Evolutionary conservation across 345 rosid genomes (phyloP), one percentile per base, ranked within the genome.

Genomic region (Gossypium raimondii): DNA sequence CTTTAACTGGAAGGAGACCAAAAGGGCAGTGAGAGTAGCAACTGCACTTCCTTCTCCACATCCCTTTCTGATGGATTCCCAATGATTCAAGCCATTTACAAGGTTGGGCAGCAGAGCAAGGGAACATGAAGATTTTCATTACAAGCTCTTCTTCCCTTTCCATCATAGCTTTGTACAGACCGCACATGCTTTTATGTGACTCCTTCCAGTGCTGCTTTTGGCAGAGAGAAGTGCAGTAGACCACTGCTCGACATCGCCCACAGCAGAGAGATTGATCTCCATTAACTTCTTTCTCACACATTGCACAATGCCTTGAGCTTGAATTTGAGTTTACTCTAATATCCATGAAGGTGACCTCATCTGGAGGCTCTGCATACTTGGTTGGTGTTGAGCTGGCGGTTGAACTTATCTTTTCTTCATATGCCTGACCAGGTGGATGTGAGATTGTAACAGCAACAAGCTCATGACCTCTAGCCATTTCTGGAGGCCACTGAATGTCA

Each of bases 391-490:
- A 80, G 78, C 78, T 71, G 51, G 82, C 76, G 1, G 85, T 83
- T 16, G 87, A 81, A 78, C 76, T 81, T 1, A 81, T 78, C 73
- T 78, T 85, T 70, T 88, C 87, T 47, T 86, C 90, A n/a, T 84
- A 88, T 11, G 87, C 82, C 78, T 78, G 90, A 63, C 88, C 81
- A 0, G 89, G 89, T 0, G 95, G 91, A 76, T 86, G 85, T 1
- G 90, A 89, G 38, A 86, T 76, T 5, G 93, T 88, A 73, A 90
- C 90, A 41, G 93, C 94, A 80, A 88, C 91, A 73, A 87, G 77
- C 7, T 82, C 89, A 70, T 87, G 47, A 8, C 80, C 85, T 72
- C 81, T 84, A 22, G 68, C 81, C 92, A 87, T 85, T 79, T 87
- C 92, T 29, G 75, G 75, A 76, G 89, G 89, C 89, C 92, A 88